Evolutionary conservation across 2,329 filamentous ascomycete species (phyloP), one percentile per base, ranked within the genome.

Genomic region (Elsinoe fawcettii): DNA sequence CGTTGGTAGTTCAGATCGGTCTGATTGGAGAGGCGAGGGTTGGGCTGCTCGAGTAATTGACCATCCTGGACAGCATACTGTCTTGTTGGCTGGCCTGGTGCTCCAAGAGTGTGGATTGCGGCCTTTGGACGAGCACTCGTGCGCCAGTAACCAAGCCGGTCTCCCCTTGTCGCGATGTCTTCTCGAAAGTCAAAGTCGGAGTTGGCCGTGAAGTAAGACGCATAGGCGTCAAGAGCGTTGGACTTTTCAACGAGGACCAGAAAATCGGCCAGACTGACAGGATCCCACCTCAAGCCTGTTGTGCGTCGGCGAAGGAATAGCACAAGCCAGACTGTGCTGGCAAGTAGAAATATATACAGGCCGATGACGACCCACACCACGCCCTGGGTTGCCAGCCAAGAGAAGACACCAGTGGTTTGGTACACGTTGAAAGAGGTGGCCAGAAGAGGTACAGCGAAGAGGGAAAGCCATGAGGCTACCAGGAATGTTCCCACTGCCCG

Each of bases 71-170:
- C 62, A n/a, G 74, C 80, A 64, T 79, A 82, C 59, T 76, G 73
- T 59, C 75, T 72, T 36, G 70, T 78, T 65, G 70, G 69, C 20
- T 73, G 75, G 41, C 83, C 79, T 54, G 80, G 77, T 60, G 85
- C 80, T n/a, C 88, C 90, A 57, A 95, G 81, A 1, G 84, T 83
- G 67, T 95, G 90, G 77, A 93, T 95, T 23, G 90, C 75, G 18
- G 84, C 82, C 18, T 76, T 77, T 3, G 80, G 78, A 60, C 78
- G 77, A 57, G 83, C 83, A 16, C 84, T 83, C 23, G 84, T 83
- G 59, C 81, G 82, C 89, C 91, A 96, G 71, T 95, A 95, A 5
- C 91, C 90, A n/a, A 96, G 78, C 44, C 87, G 80, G 64, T 92
- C 84, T 4, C 80, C 74, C 61, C 82, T 81, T 60, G 77, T 81